Conservation (phyloP, 352 stramenopile genomes). For the Phytophthora constricta region DNA sequence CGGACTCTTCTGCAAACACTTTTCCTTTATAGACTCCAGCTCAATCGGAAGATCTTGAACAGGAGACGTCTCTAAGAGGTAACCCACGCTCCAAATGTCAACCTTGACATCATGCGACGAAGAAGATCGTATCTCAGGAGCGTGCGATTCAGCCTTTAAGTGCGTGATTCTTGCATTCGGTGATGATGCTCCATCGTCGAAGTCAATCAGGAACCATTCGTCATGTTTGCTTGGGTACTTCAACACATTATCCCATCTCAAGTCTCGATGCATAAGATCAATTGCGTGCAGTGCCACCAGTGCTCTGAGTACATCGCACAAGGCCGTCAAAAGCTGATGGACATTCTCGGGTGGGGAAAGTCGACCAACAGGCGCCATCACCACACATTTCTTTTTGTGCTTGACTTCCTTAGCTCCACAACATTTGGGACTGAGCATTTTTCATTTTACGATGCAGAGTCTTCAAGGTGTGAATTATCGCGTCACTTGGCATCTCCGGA, state of each 20-base stretch:
- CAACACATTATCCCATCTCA: not conserved
- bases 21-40: not conserved
- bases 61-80: not conserved
- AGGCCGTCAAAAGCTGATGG: not conserved
- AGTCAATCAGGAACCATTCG: conserved; percentile 1
- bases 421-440: not conserved
- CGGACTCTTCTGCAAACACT: not conserved
- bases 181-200: not conserved
- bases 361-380: not conserved
- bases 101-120: not conserved
- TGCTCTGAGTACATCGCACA: not conserved
- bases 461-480: not conserved
- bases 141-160: not conserved
- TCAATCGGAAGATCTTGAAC: not conserved
- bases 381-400: not conserved
- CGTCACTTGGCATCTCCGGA: not conserved
- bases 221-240: not conserved
- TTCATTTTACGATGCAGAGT: not conserved
- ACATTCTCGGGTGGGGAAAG: not conserved
- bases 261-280: not conserved
- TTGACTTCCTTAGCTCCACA: not conserved
- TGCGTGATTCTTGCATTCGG: not conserved
- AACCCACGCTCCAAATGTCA: conserved; percentile 1
- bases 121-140: not conserved
- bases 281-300: not conserved